phyloP scores from a whole-genome alignment of 2,329 filamentous ascomycete species.

The Aspergillus chevalieri region DNA sequence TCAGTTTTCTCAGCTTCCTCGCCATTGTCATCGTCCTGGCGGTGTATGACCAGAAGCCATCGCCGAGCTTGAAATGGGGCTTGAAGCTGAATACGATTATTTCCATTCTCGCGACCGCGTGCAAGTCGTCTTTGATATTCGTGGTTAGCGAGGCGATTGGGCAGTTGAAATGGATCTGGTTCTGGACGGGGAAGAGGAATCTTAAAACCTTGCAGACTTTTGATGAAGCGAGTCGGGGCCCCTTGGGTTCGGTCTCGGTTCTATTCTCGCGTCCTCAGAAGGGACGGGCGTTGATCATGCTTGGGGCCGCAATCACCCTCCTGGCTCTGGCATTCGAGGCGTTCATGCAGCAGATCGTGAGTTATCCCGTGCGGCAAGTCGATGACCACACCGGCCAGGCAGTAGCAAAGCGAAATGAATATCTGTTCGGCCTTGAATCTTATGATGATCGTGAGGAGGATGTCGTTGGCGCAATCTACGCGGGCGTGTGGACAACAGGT shows the following conservation, averaged over 20 bases:
- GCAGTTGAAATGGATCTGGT: conserved; percentile 20
- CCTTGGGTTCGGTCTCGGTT: conserved; percentile 10
- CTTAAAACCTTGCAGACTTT: conserved; percentile 12
- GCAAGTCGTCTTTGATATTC: conserved; percentile 12
- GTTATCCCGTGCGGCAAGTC: too few relatives aligned
- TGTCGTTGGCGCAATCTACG: too few relatives aligned
- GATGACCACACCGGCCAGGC: too few relatives aligned
- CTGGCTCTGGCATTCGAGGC: too few relatives aligned
- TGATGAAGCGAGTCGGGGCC: conserved; percentile 19
- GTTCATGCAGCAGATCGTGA: too few relatives aligned
- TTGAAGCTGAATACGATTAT: conserved; percentile 13
- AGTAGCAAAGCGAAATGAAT: too few relatives aligned
- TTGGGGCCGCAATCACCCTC: too few relatives aligned
- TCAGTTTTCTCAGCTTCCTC: conserved; percentile 10
- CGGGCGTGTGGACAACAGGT: too few relatives aligned
- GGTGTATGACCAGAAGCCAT: conserved; percentile 7
- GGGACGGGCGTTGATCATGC: too few relatives aligned
- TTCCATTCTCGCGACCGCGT: conserved; percentile 12
- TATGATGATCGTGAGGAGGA: too few relatives aligned
- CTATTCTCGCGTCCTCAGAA: too few relatives aligned
- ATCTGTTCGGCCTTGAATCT: too few relatives aligned
- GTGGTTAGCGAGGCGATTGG: conserved; percentile 13
- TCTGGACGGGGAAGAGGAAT: conserved; percentile 4
- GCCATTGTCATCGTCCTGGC: conserved; percentile 9
- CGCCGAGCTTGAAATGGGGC: conserved; percentile 8